Evolutionary conservation across 2,329 filamentous ascomycete genomes (phyloP).

Genomic region (Phaeosphaeria sp.): DNA sequence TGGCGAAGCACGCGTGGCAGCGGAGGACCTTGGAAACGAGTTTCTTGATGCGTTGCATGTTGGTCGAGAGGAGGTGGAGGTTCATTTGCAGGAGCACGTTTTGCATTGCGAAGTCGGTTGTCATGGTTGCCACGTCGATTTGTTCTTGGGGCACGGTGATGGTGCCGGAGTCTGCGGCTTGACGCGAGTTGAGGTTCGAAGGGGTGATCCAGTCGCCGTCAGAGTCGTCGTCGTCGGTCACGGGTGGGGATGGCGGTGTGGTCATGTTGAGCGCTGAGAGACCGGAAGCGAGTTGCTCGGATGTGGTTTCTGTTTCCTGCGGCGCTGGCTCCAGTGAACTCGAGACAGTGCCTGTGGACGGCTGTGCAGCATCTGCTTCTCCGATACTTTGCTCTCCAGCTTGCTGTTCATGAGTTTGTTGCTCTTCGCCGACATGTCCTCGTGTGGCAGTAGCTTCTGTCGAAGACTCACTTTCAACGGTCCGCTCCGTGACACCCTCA

Average conservation of each 20-base stretch:
- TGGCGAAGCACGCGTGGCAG: conserved; percentile 80
- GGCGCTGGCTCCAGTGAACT: not conserved
- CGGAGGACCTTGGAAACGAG: conserved; percentile 89
- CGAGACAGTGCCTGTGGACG: not conserved
- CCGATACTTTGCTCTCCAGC: too few species aligned
- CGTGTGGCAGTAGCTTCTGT: not conserved
- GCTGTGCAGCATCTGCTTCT: too few species aligned
- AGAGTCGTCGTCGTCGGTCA: conserved; percentile 21
- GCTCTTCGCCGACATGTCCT: not conserved
- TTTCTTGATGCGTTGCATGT: conserved; percentile 78
- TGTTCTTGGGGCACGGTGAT: conserved; percentile 57
- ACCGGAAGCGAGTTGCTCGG: conserved; percentile 17
- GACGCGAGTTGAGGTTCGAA: conserved; percentile 84
- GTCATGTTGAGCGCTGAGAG: conserved; percentile 32
- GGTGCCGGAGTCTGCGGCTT: conserved; percentile 66
- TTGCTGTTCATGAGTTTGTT: not conserved
- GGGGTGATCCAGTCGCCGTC: conserved; percentile 88
- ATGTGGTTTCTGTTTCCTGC: not conserved
- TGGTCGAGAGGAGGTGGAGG: conserved; percentile 82
- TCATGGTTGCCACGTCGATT: conserved; percentile 89
- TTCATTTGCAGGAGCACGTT: conserved; percentile 96
- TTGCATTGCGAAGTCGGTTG: conserved; percentile 97
- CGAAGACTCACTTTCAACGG: conserved; percentile 11
- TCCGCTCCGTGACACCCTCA: conserved; percentile 8
- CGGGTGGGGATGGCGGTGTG: conserved; percentile 15